A percentile compares a stretch with the other conserved stretches of the same genome.
These are phyloP conservation scores for Amanita molliuscula DNA, from an alignment of 768 basidiomycete species.

Conservation along the genomic window DNA sequence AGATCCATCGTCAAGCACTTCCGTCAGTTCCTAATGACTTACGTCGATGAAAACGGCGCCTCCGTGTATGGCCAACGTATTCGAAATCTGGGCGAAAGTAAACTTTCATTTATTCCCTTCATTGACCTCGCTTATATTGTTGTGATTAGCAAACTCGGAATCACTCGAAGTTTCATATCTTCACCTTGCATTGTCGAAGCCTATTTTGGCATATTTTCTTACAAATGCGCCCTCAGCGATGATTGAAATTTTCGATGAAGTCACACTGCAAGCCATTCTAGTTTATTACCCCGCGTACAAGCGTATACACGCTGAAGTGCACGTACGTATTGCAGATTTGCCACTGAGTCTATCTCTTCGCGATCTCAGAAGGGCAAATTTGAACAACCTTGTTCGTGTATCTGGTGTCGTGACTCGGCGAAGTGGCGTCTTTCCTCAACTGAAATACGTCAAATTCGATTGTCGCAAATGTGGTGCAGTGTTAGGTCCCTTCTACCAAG, in stretches of 20 bases:
- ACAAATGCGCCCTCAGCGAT: slow-evolving; percentile 91
- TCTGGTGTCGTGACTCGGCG: slow-evolving; percentile 93
- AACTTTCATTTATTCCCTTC: slow-evolving; percentile 15
- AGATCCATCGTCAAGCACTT: slow-evolving; percentile 89
- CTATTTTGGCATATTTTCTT: slow-evolving; percentile 95
- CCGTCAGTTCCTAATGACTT: slow-evolving; percentile 91
- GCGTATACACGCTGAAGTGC: slow-evolving; percentile 95
- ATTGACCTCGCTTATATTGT: slow-evolving; percentile 4
- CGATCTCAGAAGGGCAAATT: slow-evolving; percentile 83
- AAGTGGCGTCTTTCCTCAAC: slow-evolving; percentile 96
- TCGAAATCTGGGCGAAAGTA: slow-evolving; percentile 89
- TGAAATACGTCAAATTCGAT: slow-evolving; percentile 99
- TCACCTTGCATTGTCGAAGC: slow-evolving; percentile 87
- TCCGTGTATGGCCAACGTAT: slow-evolving; percentile 96
- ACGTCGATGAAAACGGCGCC: slow-evolving; percentile 82
- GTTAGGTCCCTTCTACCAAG: slow-evolving; percentile 96
- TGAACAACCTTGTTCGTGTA: slow-evolving; percentile 94
- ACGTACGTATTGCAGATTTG: slow-evolving; percentile 92
- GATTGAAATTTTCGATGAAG: slow-evolving; percentile 91
- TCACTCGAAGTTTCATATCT: slow-evolving; percentile 96
- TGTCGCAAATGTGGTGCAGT: slow-evolving; percentile 92
- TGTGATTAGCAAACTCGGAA: slow-evolving; percentile 77
- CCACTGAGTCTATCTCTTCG: slow-evolving; percentile 86
- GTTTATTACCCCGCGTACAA: slow-evolving; percentile 95
- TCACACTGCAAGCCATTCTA: slow-evolving; percentile 88